These are phyloP conservation scores for Aspergillus pseudoviridinutans DNA, from an alignment of 2,329 filamentous ascomycete genomes.

Conservation along the genomic window DNA sequence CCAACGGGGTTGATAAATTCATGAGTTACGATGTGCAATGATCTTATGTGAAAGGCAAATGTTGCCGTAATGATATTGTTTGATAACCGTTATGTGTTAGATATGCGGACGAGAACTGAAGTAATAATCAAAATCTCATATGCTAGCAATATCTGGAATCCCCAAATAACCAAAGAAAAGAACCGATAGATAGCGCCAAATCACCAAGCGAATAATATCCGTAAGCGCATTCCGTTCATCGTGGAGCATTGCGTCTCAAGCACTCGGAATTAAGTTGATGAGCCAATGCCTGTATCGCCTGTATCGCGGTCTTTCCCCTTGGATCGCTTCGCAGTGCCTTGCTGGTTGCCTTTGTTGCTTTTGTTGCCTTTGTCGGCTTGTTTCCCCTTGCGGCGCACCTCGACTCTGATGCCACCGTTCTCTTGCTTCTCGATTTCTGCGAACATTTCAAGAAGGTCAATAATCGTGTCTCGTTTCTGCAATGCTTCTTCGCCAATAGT, in stretches of 20 bases:
- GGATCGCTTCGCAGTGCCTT: background rate
- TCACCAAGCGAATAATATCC: background rate
- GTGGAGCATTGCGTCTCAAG: too few relatives aligned
- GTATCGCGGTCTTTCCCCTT: background rate
- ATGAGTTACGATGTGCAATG: background rate
- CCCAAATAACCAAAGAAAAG: background rate
- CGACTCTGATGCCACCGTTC: constrained; percentile 1
- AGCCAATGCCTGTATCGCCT: too few relatives aligned
- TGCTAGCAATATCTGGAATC: background rate
- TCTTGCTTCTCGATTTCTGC: constrained; percentile 12
- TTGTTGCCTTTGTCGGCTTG: constrained; percentile 3
- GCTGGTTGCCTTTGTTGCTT: background rate
- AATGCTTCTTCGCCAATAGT: constrained; percentile 22
- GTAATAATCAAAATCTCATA: background rate
- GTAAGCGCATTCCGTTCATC: too few relatives aligned
- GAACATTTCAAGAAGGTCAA: constrained; percentile 25
- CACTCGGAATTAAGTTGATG: too few relatives aligned
- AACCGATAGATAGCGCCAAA: background rate
- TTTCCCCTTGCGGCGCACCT: background rate
- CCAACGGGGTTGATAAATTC: background rate
- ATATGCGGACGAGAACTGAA: background rate
- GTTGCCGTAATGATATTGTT: background rate
- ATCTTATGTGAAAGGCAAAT: background rate
- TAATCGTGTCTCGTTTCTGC: constrained; percentile 8
- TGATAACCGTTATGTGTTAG: background rate